These are phyloP conservation scores for Sporisorium exsertum DNA, from an alignment of 1,284 basidiomycete species.

Conservation along the genomic window DNA sequence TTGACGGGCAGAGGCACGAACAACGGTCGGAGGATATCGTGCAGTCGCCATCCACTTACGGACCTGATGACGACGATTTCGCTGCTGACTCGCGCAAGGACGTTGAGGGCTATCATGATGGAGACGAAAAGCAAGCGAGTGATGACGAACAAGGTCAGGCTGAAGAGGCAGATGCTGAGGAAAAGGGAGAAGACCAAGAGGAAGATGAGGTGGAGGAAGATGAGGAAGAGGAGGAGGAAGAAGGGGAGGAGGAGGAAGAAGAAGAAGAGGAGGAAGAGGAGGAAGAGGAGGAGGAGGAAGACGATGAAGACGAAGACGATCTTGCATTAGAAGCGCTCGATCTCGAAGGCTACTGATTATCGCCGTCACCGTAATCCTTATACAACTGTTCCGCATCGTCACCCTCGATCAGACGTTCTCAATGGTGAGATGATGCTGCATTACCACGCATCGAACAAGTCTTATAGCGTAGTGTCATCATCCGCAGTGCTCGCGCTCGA, in stretches of 20 bases:
- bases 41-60: constrained; percentile 4
- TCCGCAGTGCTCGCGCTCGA: constrained; percentile 6
- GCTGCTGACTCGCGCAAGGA: neutral
- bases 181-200: neutral
- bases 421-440: neutral
- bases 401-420: neutral
- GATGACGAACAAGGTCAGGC: neutral
- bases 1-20: neutral
- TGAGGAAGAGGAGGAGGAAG: constrained; percentile 23
- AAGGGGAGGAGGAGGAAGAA: constrained; percentile 35
- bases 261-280: constrained; percentile 47
- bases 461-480: constrained; percentile 19
- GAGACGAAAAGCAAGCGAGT: neutral
- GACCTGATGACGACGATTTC: neutral
- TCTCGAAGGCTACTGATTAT: constrained; percentile 72
- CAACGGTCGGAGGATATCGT: neutral
- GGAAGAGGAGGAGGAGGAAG: constrained; percentile 78
- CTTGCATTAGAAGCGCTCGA: constrained; percentile 97
- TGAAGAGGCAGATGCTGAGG: neutral
- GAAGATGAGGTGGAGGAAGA: constrained; percentile 17
- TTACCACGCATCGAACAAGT: neutral
- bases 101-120: neutral
- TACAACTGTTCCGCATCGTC: neutral
- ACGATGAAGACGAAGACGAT: constrained; percentile 97
- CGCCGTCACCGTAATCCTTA: neutral